Evolutionary conservation across 768 basidiomycete species (phyloP), one percentile per base, ranked within the genome.

Genomic region (Rhizopogon vinicolor): DNA sequence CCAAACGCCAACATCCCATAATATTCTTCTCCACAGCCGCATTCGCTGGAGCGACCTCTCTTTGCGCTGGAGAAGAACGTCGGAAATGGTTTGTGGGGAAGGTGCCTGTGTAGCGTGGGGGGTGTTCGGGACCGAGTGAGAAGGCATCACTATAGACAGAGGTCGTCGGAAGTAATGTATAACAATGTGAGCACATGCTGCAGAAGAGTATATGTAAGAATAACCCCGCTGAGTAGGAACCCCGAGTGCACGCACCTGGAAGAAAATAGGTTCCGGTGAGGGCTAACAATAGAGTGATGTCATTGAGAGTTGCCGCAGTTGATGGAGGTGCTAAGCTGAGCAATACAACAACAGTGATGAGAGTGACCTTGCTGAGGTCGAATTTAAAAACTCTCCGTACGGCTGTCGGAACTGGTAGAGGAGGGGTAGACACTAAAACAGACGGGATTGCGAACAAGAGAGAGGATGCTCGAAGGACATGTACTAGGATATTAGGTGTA

Each of bases 1-100:
- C 84, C 91, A 93, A 22, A 89, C 85, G 14, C 86, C 84, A n/a
- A 90, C 64, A 68, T 95, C 91, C 89, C 92, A 94, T 14, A 86
- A 68, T 40, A 96, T 72, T 31, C 94, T 78, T 60, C 82, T 82
- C 40, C 83, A 82, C 43, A 86, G 77, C 61, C 93, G 81, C 44
- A 80, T 77, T 53, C 81, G 81, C 71, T 97, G 94, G 56, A 98
- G 72, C 41, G 85, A 84, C 44, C 83, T 76, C 70, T 98, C 94
- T 73, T 98, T 98, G 58, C 89, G 79, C 62, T 89, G 84, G 33
- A 98, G 73, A 19, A 98, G 81, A 54, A 89, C 85, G 64, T 91
- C 88, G 18, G 75, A 70, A 13, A 75, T 69, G 41, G 75, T 63
- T 40, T 58, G 70, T 18, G 58, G 62, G 40, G 62, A 63, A 25